These are phyloP conservation scores for Ascoidea asiatica DNA, from an alignment of 805 yeast genomes.

Conservation along the genomic window DNA sequence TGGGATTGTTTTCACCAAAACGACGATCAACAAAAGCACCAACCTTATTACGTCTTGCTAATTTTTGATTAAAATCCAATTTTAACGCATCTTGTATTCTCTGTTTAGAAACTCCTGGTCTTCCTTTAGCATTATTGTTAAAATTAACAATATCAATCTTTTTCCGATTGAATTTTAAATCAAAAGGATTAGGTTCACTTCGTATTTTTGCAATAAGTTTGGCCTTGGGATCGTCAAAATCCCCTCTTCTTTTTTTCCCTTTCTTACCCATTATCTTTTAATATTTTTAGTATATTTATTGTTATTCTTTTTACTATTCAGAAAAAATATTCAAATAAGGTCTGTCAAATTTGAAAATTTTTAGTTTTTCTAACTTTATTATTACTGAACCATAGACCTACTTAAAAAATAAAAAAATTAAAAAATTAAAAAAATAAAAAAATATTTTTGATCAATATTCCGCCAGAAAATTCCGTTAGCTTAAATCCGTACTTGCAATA, in stretches of 20 bases:
- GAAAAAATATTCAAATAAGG: too few species aligned
- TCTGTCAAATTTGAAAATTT: too few species aligned
- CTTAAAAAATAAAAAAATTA: too few species aligned
- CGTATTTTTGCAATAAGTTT: constrained; percentile 48
- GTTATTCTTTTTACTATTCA: too few species aligned
- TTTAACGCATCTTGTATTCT: constrained; percentile 52
- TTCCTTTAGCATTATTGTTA: constrained; percentile 30
- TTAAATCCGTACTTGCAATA: too few species aligned
- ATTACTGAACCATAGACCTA: too few species aligned
- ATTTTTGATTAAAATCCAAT: constrained; percentile 50
- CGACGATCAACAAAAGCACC: constrained; percentile 79
- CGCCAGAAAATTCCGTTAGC: too few species aligned
- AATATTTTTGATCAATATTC: too few species aligned
- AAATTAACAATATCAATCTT: constrained; percentile 34
- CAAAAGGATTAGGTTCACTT: constrained; percentile 84
- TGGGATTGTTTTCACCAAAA: constrained; percentile 75
- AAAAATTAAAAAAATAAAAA: too few species aligned
- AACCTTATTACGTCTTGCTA: constrained; percentile 48
- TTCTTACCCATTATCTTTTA: constrained; percentile 21
- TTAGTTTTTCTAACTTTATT: too few species aligned
- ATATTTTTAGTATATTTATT: too few species aligned
- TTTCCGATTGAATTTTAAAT: constrained; percentile 52
- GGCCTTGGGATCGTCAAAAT: constrained; percentile 57
- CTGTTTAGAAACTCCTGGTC: constrained; percentile 58
- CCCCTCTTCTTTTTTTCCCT: constrained; percentile 40